These are phyloP conservation scores for Gigaspora rosea DNA, from an alignment of 192 early-diverging fungal species.

Conservation along the genomic window DNA sequence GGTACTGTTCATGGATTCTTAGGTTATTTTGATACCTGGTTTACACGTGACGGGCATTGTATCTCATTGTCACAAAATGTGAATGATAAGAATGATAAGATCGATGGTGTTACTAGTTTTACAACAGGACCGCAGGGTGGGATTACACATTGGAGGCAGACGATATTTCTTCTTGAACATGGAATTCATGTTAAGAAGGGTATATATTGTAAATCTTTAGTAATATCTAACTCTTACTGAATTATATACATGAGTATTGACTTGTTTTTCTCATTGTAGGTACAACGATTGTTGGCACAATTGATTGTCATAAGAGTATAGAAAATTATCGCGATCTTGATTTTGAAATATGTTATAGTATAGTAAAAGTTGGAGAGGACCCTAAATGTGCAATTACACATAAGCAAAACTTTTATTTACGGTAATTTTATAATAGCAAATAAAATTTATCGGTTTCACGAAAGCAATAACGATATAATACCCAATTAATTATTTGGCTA, in stretches of 20 bases:
- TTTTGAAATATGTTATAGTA: conserved; percentile 60
- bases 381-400: too few species aligned
- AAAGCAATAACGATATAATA: too few species aligned
- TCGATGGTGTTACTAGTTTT: conserved; percentile 42
- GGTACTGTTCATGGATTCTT: conserved; percentile 94
- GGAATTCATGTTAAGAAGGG: conserved; percentile 62
- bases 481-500: too few species aligned
- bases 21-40: conserved; percentile 71
- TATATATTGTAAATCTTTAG: not conserved
- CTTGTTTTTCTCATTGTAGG: not conserved
- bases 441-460: too few species aligned
- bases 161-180: conserved; percentile 92
- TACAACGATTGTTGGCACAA: conserved; percentile 60
- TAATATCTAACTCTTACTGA: not conserved
- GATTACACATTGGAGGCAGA: conserved; percentile 99
- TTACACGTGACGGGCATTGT: conserved; percentile 38
- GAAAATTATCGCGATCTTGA: conserved; percentile 88
- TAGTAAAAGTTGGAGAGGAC: not conserved
- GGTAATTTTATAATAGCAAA: too few species aligned
- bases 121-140: conserved; percentile 69
- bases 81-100: conserved; percentile 39
- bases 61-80: conserved; percentile 21
- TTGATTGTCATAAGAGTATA: conserved; percentile 69
- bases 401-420: too few species aligned
- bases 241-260: not conserved